Evolutionary conservation across 805 yeast genomes (phyloP), one percentile per base, ranked within the genome.

Genomic region (Isabelozyma heimii): DNA sequence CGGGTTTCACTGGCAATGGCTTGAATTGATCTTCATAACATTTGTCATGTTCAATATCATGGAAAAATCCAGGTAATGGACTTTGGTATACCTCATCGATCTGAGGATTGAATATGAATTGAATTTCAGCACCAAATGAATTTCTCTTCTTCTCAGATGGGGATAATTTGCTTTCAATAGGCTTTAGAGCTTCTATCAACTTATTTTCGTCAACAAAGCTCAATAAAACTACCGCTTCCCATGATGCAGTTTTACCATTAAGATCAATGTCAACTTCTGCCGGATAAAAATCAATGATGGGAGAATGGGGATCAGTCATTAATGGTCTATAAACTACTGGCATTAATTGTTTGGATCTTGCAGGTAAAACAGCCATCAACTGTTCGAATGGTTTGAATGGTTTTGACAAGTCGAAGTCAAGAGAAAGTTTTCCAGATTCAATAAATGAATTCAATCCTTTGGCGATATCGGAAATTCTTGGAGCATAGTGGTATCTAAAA

Each of bases 141-240:
- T 94, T 94, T 67, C 99, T 82, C 44, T 60, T 59, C 47, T 73
- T 74, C 62, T 94, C 99, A 45, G 82, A 92, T 0, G 86, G 80
- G 0, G 84, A 72, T 48, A 94, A 71, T 51, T 76, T 77, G 0
- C 70, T 60, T 49, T 89, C 87, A 40, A 77, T 67, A 2, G 96
- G 89, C 43, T 69, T 73, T 80, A 94, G 80, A 1, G 92, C 92
- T 3, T 76, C 83, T 30, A 86, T 70, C 48, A 94, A 76, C 51
- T 94, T 78, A 28, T 80, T 68, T 60, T 87, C 90, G 56, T 94
- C 97, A 42, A 94, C 97, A 75, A 94, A 94, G 5, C 95, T 85
- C 50, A 94, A 79, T 59, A 89, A 79, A 6, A 94, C 97, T 48
- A 94, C 97, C 9, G 97, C 97, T 71, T 94, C 98, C 99, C 99